These are phyloP conservation scores for Pichia insulana DNA, from an alignment of 805 yeast genomes.

Conservation along the genomic window DNA sequence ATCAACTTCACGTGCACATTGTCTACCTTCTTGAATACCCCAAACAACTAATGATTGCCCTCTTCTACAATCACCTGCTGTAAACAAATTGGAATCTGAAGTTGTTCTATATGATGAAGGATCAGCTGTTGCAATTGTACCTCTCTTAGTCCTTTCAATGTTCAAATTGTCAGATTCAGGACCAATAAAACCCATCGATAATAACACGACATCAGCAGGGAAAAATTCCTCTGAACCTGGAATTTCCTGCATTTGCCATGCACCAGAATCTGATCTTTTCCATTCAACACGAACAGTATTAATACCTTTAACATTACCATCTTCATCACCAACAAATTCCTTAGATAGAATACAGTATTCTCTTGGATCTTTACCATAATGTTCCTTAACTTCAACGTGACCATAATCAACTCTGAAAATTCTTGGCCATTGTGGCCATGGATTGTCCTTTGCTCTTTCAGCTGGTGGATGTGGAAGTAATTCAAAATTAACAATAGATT, in stretches of 20 bases:
- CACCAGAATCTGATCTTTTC: conserved; percentile 92
- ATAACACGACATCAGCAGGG: conserved; percentile 87
- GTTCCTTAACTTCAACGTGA: conserved; percentile 88
- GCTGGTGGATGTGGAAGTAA: conserved; percentile 87
- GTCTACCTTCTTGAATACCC: conserved; percentile 99
- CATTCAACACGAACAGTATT: conserved; percentile 97
- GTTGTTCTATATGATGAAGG: conserved; percentile 60
- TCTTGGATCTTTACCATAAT: conserved; percentile 95
- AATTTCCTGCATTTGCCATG: conserved; percentile 98
- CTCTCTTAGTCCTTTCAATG: conserved; percentile 67
- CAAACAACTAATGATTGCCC: conserved; percentile 97
- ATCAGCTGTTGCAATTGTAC: conserved; percentile 64
- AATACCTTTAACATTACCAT: conserved; percentile 91
- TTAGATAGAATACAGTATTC: conserved; percentile 92
- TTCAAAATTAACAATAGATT: conserved; percentile 89
- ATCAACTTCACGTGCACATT: conserved; percentile 94
- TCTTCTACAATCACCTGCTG: conserved; percentile 98
- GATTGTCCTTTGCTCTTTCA: conserved; percentile 84
- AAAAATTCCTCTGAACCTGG: conserved; percentile 91
- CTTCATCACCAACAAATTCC: conserved; percentile 91
- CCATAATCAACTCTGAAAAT: conserved; percentile 97
- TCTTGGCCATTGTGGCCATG: conserved; percentile 99
- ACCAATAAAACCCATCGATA: conserved; percentile 97
- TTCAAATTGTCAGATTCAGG: conserved; percentile 79
- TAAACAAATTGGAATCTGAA: conserved; percentile 60